These are phyloP conservation scores for Plasmodium adleri DNA, from an alignment of 169 alveolate genomes.

Conservation along the genomic window DNA sequence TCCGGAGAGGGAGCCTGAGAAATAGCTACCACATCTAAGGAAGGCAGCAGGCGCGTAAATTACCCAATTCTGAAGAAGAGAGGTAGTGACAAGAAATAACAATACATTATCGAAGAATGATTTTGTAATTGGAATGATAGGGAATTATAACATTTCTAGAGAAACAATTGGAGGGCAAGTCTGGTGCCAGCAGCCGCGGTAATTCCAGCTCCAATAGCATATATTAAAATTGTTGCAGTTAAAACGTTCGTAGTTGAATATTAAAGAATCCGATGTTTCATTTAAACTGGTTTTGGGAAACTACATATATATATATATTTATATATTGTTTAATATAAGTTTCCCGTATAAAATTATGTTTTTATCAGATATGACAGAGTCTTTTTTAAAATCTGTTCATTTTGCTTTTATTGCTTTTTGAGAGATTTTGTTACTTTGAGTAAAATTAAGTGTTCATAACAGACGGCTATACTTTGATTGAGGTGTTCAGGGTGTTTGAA, in stretches of 20 bases:
- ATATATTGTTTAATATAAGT: too few relatives aligned
- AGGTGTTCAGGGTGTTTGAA: constrained; percentile 77
- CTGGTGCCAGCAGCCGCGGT: constrained; percentile 97
- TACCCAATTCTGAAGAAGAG: constrained; percentile 96
- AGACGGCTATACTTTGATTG: too few relatives aligned
- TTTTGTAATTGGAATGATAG: constrained; percentile 93
- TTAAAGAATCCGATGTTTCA: constrained; percentile 15
- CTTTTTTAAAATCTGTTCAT: too few relatives aligned
- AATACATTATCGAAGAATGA: constrained; percentile 84
- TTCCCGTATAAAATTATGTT: too few relatives aligned
- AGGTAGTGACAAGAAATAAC: constrained; percentile 95
- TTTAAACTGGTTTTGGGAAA: too few relatives aligned
- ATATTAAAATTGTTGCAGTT: constrained; percentile 93
- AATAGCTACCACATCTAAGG: constrained; percentile 97
- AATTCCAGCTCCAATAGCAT: constrained; percentile 95
- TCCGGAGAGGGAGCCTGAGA: constrained; percentile 98
- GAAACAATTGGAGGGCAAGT: constrained; percentile 93
- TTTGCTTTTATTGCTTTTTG: too few relatives aligned
- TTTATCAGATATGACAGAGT: too few relatives aligned
- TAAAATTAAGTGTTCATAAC: too few relatives aligned
- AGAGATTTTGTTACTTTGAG: not conserved
- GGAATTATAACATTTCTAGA: constrained; percentile 85
- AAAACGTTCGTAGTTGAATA: constrained; percentile 91
- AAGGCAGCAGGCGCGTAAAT: constrained; percentile 97
- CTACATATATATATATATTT: too few relatives aligned